Base-by-base conservation (phyloP, 2,329 filamentous ascomycete species). In the Thelonectria blattea region DNA sequence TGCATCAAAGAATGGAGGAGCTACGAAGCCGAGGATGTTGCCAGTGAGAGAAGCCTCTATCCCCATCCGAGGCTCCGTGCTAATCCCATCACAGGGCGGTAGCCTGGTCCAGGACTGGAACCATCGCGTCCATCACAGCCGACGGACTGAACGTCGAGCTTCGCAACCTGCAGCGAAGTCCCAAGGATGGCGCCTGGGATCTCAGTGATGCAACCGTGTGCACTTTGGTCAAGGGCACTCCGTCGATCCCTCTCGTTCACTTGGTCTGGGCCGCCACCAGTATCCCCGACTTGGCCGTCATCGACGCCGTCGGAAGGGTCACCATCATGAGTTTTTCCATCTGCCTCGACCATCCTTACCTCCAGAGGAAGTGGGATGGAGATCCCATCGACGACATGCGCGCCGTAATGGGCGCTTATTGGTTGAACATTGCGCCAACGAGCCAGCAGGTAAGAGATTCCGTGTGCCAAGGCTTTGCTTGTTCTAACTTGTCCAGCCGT, bases 81-180 rank as follows among this genome's bases (percentile, higher is more conserved):
- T 71, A 52, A 71, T 56, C 20, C 41, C 30, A 49, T 47, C 49
- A 46, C 68, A 96, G 93, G 73, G 87, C 87, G 65, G 85, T 97
- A 55, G 88, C 91, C 30, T 98, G 94, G 93, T 97, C 94, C 11
- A 93, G 89, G 69, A 85, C 88, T 62, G 94, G 94, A 45, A 92
- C 89, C 61, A 91, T 98, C 66, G 93, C 93, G 27, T 90, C 89
- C 55, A 90, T 98, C 66, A 85, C 88, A 18, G 79, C 85, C 15
- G 90, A 93, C 75, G 90, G 91, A 27, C 83, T 84, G 49, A 83
- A 82, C 14, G 79, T 97, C 53, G 87, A 91, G 71, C 81, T 96
- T 47, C 87, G 89, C 60, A 89, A 91, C 72, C 81, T 97, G 52
- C 84, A 86, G 34, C 88, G 90, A 70, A 83, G 88, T 65, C 83